Base-by-base conservation (phyloP, 176 grass and related monocot species). In the Tillandsia leiboldiana region DNA sequence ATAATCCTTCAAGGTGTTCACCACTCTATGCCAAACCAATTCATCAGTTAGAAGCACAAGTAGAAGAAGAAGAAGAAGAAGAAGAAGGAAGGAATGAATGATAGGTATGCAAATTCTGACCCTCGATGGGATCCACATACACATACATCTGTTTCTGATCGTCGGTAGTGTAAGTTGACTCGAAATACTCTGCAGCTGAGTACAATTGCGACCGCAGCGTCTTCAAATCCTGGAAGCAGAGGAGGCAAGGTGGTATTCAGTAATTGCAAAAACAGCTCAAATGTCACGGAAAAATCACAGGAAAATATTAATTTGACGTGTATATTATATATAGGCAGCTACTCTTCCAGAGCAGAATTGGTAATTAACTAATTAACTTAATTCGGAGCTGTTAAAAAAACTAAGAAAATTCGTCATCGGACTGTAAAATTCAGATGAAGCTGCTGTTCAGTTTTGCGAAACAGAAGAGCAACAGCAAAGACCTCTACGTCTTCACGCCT, bases 111-210 rank as follows among this genome's bases (percentile, higher is more conserved):
- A 63, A 52, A 26, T 14, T 61, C 15, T 28, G 42, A 29, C 29
- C 18, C 12, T 52, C 28, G 1, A 66, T 69, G 11, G 2, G 50
- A 42, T 67, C 42, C 64, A 68, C 49, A 66, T 50, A 50, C 4
- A 14, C 68, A 8, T 82, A 82, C 79, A 76, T 24, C 72, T 88
- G 64, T 13, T 88, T 91, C 20, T 83, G 58, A 0, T 79, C 77
- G 68, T 91, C 77, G 26, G 76, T 73, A 22, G 51, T 85, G 58
- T 96, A 96, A 12, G 84, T 75, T 77, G 87, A 57, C 58, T 96
- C 91, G 17, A 91, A 96, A 63, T 96, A 96, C 75, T 96, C 87
- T 50, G 87, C 91, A 18, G 87, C 87, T 0, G 87, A 96, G 80
- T 91, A 96, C 23, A 96, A 69, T 49, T 96, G 87, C 9, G 83